Conservation (phyloP, 441 rosid species). For the Eruca vesicaria region DNA sequence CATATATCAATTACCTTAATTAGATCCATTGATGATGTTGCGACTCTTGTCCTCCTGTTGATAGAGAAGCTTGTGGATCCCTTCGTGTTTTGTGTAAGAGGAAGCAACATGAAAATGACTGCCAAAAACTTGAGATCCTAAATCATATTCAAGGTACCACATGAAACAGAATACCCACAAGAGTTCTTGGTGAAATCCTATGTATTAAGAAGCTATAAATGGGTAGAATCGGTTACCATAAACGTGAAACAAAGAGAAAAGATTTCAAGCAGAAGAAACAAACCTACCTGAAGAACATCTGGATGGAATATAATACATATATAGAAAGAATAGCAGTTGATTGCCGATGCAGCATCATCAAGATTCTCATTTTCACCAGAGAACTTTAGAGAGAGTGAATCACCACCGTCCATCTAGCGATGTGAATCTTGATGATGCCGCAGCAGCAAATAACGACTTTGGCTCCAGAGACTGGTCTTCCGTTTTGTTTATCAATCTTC, state of each 20-base stretch:
- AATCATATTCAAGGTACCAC: conserved; percentile 14
- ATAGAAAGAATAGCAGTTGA: conserved; percentile 10
- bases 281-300: conserved; percentile 29
- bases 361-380: conserved; percentile 30
- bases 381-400: conserved; percentile 17
- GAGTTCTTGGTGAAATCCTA: conserved; percentile 2
- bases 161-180: conserved; percentile 8
- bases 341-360: conserved; percentile 42
- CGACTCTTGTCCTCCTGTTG: neutral
- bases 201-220: neutral
- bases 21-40: conserved; percentile 2
- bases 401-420: conserved; percentile 27
- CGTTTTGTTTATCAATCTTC: neutral
- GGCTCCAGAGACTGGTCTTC: conserved; percentile 14
- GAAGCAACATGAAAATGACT: conserved; percentile 1
- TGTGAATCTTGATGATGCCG: conserved; percentile 86
- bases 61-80: conserved; percentile 16
- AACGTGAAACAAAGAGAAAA: neutral
- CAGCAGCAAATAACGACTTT: conserved; percentile 60
- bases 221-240: neutral
- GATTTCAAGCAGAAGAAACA: conserved; percentile 6
- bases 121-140: neutral
- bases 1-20: conserved; percentile 6
- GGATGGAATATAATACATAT: neutral
- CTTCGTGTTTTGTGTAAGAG: neutral